These are phyloP conservation scores for Entrophospora sp. DNA, from an alignment of 192 early-diverging fungal genomes.

Conservation along the genomic window DNA sequence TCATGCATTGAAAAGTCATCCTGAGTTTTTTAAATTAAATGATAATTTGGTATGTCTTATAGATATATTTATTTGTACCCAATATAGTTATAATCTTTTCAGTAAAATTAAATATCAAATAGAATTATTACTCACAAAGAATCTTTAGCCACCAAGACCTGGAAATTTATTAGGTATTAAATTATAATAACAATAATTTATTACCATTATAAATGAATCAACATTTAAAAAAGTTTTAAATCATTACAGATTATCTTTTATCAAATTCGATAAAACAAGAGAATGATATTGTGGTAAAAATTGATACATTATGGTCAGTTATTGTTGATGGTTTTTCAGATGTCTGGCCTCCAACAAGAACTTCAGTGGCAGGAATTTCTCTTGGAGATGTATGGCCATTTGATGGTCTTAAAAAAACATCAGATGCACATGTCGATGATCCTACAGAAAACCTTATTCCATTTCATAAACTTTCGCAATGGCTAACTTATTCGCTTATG, in stretches of 20 bases:
- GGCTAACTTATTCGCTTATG: conserved; percentile 89
- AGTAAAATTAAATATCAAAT: not conserved
- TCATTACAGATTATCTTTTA: conserved; percentile 64
- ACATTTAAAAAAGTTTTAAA: too few relatives aligned
- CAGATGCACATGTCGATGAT: conserved; percentile 5
- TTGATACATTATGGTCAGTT: conserved; percentile 70
- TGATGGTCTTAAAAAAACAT: conserved; percentile 36
- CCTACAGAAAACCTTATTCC: conserved; percentile 50
- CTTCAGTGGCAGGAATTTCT: conserved; percentile 60
- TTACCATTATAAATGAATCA: too few relatives aligned
- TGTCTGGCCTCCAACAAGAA: conserved; percentile 85
- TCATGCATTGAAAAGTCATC: conserved; percentile 35
- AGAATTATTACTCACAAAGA: not conserved
- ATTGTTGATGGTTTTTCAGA: conserved; percentile 67
- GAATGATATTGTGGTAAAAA: conserved; percentile 41
- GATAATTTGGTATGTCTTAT: conserved; percentile 26
- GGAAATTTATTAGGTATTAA: conserved; percentile 65
- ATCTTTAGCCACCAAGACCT: conserved; percentile 56
- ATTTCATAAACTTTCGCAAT: conserved; percentile 93
- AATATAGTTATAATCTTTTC: not conserved
- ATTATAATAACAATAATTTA: too few relatives aligned
- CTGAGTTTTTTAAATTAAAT: conserved; percentile 48
- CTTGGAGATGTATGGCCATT: conserved; percentile 92
- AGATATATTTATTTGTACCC: not conserved
- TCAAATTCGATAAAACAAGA: conserved; percentile 43